Evolutionary conservation across 805 yeast genomes (phyloP), one percentile per base, ranked within the genome.

Genomic region (Saturnispora saitoi): DNA sequence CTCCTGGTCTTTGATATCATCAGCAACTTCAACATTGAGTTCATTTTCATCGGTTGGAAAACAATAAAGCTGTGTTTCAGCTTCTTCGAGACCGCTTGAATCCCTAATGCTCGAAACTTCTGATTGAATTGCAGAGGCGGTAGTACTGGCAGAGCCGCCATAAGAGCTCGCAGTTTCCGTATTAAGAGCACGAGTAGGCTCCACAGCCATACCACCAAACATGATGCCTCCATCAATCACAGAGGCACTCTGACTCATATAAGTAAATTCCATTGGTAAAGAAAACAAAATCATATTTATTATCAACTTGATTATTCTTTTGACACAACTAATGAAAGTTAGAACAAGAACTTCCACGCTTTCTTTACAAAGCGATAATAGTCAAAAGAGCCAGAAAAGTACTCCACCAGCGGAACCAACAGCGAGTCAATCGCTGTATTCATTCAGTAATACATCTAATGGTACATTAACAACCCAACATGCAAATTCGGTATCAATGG

Each of bases 1-100:
- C 4, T 63, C 63, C 36, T 60, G 52, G 41, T 60, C 60, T 10
- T 54, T 43, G 22, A 54, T 54, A 38, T 55, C 56, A 47, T 66
- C 71, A 10, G 66, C 59, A 20, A 42, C 50, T 36, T 60, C 62
- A 5, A 56, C 32, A 5, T 48, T 22, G 46, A 57, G 56, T 32
- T 58, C 56, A 41, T 54, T 51, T 54, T 36, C 38, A 31, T 32
- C 36, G 5, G 40, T 26, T 7, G 55, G 53, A 38, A 45, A 50
- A 3, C 9, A n/a, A 4, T n/a, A 15, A 2, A 32, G 26, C 14
- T 46, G 39, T 8, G 26, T 22, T 5, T 39, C 48, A 6, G 30
- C 24, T 19, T 28, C 10, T 3, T 26, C 43, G 4, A n/a, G 6
- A 6, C 32, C 4, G 6, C 20, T 12, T 29, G 51, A 45, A 4